Evolutionary conservation across 768 basidiomycete species (phyloP).

Genomic region (Boletus fagicola): DNA sequence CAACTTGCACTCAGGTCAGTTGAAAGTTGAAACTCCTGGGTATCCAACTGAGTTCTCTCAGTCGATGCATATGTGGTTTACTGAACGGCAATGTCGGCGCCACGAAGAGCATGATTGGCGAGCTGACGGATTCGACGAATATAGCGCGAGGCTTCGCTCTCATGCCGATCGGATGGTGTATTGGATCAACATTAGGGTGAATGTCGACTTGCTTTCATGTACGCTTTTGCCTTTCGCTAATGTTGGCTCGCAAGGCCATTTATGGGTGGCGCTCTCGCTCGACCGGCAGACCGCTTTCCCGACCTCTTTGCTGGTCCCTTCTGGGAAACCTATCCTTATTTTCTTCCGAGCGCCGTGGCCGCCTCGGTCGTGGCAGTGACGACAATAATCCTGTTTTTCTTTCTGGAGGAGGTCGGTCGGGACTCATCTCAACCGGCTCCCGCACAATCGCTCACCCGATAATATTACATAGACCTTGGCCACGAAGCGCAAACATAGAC

Average conservation of each 20-base stretch:
- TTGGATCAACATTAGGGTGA: slow-evolving; percentile 36
- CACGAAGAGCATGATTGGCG: slow-evolving; percentile 62
- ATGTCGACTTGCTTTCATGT: slow-evolving; percentile 10
- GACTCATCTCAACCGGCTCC: too few relatives aligned
- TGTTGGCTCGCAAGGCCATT: slow-evolving; percentile 24
- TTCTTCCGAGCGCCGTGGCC: slow-evolving; percentile 62
- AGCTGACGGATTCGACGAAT: slow-evolving; percentile 50
- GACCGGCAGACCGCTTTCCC: slow-evolving; percentile 54
- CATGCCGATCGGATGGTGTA: slow-evolving; percentile 31
- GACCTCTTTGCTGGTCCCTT: slow-evolving; percentile 45
- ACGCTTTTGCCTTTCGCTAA: background rate
- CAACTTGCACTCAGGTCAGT: slow-evolving; percentile 47
- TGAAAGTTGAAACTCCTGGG: background rate
- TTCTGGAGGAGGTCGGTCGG: slow-evolving; percentile 51
- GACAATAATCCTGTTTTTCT: slow-evolving; percentile 41
- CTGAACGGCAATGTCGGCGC: slow-evolving; percentile 37
- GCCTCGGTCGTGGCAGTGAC: slow-evolving; percentile 50
- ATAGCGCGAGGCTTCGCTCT: slow-evolving; percentile 30
- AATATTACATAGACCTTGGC: slow-evolving; percentile 14
- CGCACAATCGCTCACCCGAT: slow-evolving; percentile 4
- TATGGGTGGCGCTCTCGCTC: slow-evolving; percentile 54
- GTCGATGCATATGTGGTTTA: slow-evolving; percentile 31
- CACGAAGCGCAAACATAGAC: background rate
- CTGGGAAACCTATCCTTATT: slow-evolving; percentile 53
- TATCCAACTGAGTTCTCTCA: slow-evolving; percentile 2